These are phyloP conservation scores for Pelargonium nanum DNA, from an alignment of 345 rosid genomes.

Conservation along the genomic window DNA sequence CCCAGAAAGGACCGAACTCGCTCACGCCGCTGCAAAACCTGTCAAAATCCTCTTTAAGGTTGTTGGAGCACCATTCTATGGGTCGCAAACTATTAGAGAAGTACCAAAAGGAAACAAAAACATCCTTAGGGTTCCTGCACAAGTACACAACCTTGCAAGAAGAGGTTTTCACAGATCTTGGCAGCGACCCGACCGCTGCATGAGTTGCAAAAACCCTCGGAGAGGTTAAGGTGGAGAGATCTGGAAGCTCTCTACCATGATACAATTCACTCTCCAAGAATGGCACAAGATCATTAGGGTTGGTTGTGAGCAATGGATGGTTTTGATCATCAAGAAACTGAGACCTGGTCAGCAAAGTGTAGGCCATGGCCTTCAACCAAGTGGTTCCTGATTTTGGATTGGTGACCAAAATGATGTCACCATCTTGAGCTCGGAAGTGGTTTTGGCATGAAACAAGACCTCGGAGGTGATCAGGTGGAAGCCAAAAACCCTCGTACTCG, in stretches of 20 bases:
- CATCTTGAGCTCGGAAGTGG: slow-evolving; percentile 7
- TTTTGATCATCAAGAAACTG: not conserved
- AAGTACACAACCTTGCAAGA: slow-evolving; percentile 12
- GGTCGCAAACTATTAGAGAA: not conserved
- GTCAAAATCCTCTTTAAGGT: not conserved
- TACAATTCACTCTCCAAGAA: slow-evolving; percentile 10
- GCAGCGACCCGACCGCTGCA: slow-evolving; percentile 7
- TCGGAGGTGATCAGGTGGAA: not conserved
- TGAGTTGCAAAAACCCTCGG: slow-evolving; percentile 13
- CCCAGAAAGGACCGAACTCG: not conserved
- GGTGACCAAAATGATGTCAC: slow-evolving; percentile 14
- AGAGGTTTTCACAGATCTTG: slow-evolving; percentile 4
- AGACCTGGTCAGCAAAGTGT: slow-evolving; percentile 6
- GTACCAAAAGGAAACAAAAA: slow-evolving; percentile 12
- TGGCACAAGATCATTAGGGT: slow-evolving; percentile 10
- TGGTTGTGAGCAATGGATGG: slow-evolving; percentile 7
- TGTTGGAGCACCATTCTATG: not conserved
- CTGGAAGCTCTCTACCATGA: slow-evolving; percentile 9
- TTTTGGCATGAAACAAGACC: slow-evolving; percentile 4
- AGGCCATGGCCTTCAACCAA: slow-evolving; percentile 15
- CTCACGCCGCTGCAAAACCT: not conserved
- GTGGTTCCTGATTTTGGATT: slow-evolving; percentile 20
- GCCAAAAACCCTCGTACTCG: slow-evolving; percentile 14
- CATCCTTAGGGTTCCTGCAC: slow-evolving; percentile 16
- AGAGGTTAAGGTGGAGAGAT: slow-evolving; percentile 7